Evolutionary conservation across 495 filamentous ascomycete species (phyloP).

Genomic region (Penicillium riverlandense): DNA sequence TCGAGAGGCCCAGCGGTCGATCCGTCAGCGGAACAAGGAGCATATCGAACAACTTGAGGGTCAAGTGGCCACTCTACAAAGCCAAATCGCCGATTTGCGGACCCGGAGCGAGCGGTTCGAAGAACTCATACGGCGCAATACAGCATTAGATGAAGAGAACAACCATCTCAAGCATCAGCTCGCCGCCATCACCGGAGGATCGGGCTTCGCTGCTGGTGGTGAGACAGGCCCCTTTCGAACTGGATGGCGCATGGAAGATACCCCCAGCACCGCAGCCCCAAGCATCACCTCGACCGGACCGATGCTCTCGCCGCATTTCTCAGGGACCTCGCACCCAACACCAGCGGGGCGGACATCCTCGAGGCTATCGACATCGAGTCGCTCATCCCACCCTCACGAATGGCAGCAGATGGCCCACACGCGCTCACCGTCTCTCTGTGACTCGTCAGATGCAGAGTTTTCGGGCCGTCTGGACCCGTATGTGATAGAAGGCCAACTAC

Average conservation of each 20-base stretch:
- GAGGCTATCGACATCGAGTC: slow-evolving; percentile 5
- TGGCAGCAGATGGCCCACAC: slow-evolving; percentile 14
- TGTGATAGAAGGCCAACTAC: slow-evolving; percentile 8
- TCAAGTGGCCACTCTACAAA: slow-evolving; percentile 40
- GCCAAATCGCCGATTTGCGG: slow-evolving; percentile 43
- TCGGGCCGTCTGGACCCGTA: slow-evolving; percentile 13
- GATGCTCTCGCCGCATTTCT: slow-evolving; percentile 8
- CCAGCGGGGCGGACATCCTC: slow-evolving; percentile 6
- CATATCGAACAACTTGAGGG: slow-evolving; percentile 51
- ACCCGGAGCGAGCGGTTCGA: slow-evolving; percentile 40
- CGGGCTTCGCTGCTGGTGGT: slow-evolving; percentile 2
- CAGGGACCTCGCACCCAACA: slow-evolving; percentile 5
- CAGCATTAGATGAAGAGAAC: slow-evolving; percentile 48
- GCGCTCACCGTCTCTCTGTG: slow-evolving; percentile 14
- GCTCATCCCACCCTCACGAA: slow-evolving; percentile 11
- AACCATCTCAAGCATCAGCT: slow-evolving; percentile 35
- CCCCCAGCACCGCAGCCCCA: neutral
- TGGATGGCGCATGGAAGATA: slow-evolving; percentile 9
- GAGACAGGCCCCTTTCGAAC: slow-evolving; percentile 7
- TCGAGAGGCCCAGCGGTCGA: slow-evolving; percentile 57
- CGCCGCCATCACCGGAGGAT: slow-evolving; percentile 9
- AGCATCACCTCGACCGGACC: slow-evolving; percentile 3
- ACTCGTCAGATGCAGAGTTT: slow-evolving; percentile 9
- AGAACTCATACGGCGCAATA: slow-evolving; percentile 44
- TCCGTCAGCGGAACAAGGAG: slow-evolving; percentile 51